Evolutionary conservation across 2,329 filamentous ascomycete genomes (phyloP).

Genomic region (Phialophora tarda): DNA sequence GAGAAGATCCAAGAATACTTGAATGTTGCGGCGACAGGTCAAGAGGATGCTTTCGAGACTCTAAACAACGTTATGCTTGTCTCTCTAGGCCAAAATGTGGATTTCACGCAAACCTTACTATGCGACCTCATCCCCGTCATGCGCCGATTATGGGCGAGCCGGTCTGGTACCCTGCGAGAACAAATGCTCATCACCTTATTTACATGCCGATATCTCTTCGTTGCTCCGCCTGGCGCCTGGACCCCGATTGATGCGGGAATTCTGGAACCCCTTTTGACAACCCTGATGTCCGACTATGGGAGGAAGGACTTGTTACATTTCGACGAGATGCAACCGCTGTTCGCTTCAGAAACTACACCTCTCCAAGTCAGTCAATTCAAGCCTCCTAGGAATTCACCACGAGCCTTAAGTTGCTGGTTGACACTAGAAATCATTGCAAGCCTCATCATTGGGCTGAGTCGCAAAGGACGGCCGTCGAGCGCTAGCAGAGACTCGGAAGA

Average conservation of each 20-base stretch:
- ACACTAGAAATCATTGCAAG: conserved; percentile 48
- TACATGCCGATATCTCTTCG: conserved; percentile 66
- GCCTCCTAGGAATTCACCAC: conserved; percentile 45
- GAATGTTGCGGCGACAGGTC: conserved; percentile 47
- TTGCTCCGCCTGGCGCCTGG: conserved; percentile 48
- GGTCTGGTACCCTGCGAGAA: conserved; percentile 69
- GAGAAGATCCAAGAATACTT: conserved; percentile 30
- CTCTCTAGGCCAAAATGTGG: conserved; percentile 70
- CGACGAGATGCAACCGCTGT: conserved; percentile 71
- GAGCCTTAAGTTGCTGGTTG: conserved; percentile 50
- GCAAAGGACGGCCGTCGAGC: conserved; percentile 2
- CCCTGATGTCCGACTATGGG: conserved; percentile 78
- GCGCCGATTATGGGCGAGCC: conserved; percentile 74
- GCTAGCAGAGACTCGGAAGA: conserved; percentile 10
- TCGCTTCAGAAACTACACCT: conserved; percentile 37
- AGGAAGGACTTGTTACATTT: conserved; percentile 76
- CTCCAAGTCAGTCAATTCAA: conserved; percentile 48
- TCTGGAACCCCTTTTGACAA: conserved; percentile 26
- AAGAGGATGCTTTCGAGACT: conserved; percentile 74
- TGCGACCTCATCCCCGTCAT: conserved; percentile 72
- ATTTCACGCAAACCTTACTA: conserved; percentile 65
- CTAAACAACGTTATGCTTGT: conserved; percentile 73
- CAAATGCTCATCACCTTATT: conserved; percentile 78
- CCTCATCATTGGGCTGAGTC: conserved; percentile 36
- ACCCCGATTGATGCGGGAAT: conserved; percentile 42